These are phyloP conservation scores for Stephanodiscus triporus DNA, from an alignment of 108 stramenopile species.

Conservation along the genomic window DNA sequence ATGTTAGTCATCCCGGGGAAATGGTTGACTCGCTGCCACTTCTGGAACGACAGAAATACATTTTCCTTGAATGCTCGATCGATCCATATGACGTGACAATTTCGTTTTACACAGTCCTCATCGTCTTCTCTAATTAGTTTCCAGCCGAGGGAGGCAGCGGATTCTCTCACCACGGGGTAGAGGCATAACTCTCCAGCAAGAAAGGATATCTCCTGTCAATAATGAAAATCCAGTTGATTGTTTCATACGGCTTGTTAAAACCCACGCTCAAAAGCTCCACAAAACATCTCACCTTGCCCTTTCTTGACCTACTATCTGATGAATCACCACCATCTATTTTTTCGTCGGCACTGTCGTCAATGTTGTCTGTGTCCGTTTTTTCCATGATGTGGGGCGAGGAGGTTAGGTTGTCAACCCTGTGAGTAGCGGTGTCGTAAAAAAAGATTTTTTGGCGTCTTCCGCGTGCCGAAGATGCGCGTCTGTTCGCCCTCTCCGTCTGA, in stretches of 20 bases:
- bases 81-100: conserved; percentile 77
- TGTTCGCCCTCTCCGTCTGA: too few relatives aligned
- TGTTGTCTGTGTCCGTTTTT: neutral
- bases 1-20: conserved; percentile 89
- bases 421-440: too few relatives aligned
- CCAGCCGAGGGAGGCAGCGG: conserved; percentile 48
- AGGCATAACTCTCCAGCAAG: conserved; percentile 51
- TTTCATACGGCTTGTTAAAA: neutral
- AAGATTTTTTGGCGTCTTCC: too few relatives aligned
- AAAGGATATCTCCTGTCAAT: conserved; percentile 36
- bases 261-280: neutral
- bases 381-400: neutral
- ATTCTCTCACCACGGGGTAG: conserved; percentile 43
- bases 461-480: too few relatives aligned
- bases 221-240: neutral
- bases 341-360: neutral
- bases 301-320: neutral
- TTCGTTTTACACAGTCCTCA: conserved; percentile 38
- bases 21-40: conserved; percentile 85
- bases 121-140: conserved; percentile 47
- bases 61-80: conserved; percentile 69
- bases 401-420: too few relatives aligned
- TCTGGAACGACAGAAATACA: conserved; percentile 51
- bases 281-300: conserved; percentile 4
- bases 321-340: neutral